Evolutionary conservation across 192 early-diverging fungal species (phyloP).

Genomic region (Phlyctochytrium planicorne): DNA sequence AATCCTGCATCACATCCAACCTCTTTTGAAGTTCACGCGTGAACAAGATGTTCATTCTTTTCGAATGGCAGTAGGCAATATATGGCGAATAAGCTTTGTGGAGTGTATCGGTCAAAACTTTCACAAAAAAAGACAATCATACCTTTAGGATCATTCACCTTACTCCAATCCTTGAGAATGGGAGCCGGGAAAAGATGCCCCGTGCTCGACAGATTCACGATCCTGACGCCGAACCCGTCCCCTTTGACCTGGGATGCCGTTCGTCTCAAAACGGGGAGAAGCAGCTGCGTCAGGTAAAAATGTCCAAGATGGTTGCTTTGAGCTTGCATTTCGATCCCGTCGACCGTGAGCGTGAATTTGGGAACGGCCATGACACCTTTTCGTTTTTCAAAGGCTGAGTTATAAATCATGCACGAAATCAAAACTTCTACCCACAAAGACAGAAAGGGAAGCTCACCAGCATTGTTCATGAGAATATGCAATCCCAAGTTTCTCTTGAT

Average conservation of each 20-base stretch:
- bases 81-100: conserved; percentile 25
- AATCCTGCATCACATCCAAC: conserved; percentile 6
- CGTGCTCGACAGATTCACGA: conserved; percentile 43
- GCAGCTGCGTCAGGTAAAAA: conserved; percentile 22
- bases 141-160: conserved; percentile 11
- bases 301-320: conserved; percentile 55
- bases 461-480: conserved; percentile 34
- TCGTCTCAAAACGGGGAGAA: conserved; percentile 14
- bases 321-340: conserved; percentile 53
- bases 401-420: no score
- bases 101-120: neutral
- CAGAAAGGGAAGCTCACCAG: conserved; percentile 14
- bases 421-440: neutral
- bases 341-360: neutral
- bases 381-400: conserved; percentile 9
- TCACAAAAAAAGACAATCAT: no score
- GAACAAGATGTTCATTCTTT: conserved; percentile 57
- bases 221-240: conserved; percentile 14
- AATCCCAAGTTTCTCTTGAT: neutral
- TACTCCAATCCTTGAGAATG: conserved; percentile 43
- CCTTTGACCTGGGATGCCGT: conserved; percentile 14
- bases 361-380: conserved; percentile 60
- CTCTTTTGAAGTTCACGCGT: conserved; percentile 43
- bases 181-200: conserved; percentile 25
- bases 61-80: conserved; percentile 46